phyloP scores from a whole-genome alignment of 805 yeast genomes.

The Sugiyamaella chiloensis region DNA sequence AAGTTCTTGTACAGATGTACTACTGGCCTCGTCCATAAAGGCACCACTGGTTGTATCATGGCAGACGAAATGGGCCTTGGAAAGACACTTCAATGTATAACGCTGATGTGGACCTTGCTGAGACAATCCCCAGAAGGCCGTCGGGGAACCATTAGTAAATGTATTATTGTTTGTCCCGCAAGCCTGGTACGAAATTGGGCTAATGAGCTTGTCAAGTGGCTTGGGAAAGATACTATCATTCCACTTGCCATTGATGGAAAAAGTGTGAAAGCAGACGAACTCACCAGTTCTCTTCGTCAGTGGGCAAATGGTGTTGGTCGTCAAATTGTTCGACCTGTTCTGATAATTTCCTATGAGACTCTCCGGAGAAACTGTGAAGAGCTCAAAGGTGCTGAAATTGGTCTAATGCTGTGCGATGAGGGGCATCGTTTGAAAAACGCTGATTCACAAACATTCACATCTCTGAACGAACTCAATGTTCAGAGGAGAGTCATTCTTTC shows the following conservation, averaged over 20 bases:
- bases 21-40: constrained; percentile 59
- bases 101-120: constrained; percentile 88
- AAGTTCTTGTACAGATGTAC: constrained; percentile 87
- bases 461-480: constrained; percentile 79
- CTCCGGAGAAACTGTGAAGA: constrained; percentile 78
- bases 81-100: constrained; percentile 82
- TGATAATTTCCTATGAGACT: constrained; percentile 93
- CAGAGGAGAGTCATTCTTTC: constrained; percentile 86
- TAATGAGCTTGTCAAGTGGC: constrained; percentile 90
- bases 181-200: constrained; percentile 96
- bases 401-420: constrained; percentile 81
- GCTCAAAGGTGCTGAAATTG: constrained; percentile 73
- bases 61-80: constrained; percentile 98
- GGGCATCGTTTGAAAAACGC: constrained; percentile 85
- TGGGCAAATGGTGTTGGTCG: constrained; percentile 92
- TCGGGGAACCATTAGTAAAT: constrained; percentile 77
- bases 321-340: constrained; percentile 85
- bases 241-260: constrained; percentile 94
- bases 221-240: constrained; percentile 84
- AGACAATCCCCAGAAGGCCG: constrained; percentile 85
- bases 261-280: constrained; percentile 59
- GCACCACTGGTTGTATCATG: constrained; percentile 95
- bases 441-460: constrained; percentile 86
- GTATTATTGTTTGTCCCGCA: constrained; percentile 93
- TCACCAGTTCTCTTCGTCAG: constrained; percentile 61